Conservation (phyloP, 2,329 filamentous ascomycete species). For the Penicillium sp. region DNA sequence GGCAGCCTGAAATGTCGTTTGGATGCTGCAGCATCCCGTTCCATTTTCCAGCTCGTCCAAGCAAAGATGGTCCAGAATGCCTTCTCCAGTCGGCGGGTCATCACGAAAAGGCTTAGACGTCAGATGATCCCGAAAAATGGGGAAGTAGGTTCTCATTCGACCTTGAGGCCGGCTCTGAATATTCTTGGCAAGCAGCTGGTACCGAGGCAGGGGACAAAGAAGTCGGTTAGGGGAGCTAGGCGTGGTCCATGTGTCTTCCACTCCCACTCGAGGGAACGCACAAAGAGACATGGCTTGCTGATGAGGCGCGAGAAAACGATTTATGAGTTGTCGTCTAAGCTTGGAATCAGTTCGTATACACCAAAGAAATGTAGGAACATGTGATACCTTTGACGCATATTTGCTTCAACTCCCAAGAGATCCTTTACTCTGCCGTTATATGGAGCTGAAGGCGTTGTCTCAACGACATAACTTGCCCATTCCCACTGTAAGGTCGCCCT, state of each 20-base stretch:
- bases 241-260: slow-evolving; percentile 3
- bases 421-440: not conserved
- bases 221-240: not conserved
- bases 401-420: not conserved
- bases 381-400: not conserved
- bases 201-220: not conserved
- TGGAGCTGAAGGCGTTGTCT: not conserved
- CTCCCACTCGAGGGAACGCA: slow-evolving; percentile 9
- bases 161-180: not conserved
- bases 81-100: not conserved
- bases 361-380: not conserved
- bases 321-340: slow-evolving; percentile 9
- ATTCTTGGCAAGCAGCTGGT: not conserved
- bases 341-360: not conserved
- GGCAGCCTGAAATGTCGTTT: slow-evolving; percentile 20
- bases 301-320: slow-evolving; percentile 6
- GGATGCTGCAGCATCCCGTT: slow-evolving; percentile 18
- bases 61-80: slow-evolving; percentile 9
- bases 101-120: not conserved
- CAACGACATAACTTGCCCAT: not conserved
- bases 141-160: not conserved
- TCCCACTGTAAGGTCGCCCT: not conserved
- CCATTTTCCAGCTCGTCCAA: slow-evolving; percentile 17
- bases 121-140: not conserved
- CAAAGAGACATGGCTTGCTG: slow-evolving; percentile 10